These are phyloP conservation scores for Lactarius tabidus DNA, from an alignment of 768 basidiomycete genomes.

Conservation along the genomic window DNA sequence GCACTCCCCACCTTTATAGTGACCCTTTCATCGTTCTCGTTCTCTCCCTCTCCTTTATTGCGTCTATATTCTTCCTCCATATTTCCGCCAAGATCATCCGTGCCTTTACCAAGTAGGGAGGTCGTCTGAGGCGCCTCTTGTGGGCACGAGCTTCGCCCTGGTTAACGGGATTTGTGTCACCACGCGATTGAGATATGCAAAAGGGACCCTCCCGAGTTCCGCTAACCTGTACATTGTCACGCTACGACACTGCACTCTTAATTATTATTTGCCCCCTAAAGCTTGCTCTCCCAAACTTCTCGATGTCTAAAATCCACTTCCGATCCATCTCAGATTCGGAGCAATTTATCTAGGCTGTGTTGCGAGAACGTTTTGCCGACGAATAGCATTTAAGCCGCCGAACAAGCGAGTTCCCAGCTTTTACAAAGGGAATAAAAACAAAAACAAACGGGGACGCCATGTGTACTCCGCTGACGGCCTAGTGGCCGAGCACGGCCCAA, in stretches of 20 bases:
- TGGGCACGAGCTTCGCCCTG: neutral
- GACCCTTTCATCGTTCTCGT: slow-evolving; percentile 97
- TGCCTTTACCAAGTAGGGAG: slow-evolving; percentile 52
- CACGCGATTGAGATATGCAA: neutral
- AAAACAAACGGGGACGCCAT: neutral
- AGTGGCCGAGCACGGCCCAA: slow-evolving; percentile 36
- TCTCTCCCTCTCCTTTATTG: slow-evolving; percentile 94
- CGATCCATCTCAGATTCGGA: neutral
- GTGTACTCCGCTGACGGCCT: neutral
- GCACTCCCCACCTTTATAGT: slow-evolving; percentile 38
- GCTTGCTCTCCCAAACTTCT: neutral
- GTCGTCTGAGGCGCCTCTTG: neutral
- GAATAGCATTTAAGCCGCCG: slow-evolving; percentile 13
- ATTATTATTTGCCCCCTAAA: neutral
- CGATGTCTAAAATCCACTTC: neutral
- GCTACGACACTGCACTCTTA: neutral
- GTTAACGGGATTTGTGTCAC: neutral
- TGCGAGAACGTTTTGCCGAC: slow-evolving; percentile 2
- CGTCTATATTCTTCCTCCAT: slow-evolving; percentile 97
- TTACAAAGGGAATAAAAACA: neutral
- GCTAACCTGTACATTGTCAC: slow-evolving; percentile 11
- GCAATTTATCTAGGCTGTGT: neutral
- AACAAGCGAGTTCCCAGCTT: slow-evolving; percentile 1
- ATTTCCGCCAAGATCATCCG: slow-evolving; percentile 94
- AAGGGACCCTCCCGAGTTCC: neutral